Base-by-base conservation (phyloP, 2,329 filamentous ascomycete species). In the Stagonosporopsis rhizophila region DNA sequence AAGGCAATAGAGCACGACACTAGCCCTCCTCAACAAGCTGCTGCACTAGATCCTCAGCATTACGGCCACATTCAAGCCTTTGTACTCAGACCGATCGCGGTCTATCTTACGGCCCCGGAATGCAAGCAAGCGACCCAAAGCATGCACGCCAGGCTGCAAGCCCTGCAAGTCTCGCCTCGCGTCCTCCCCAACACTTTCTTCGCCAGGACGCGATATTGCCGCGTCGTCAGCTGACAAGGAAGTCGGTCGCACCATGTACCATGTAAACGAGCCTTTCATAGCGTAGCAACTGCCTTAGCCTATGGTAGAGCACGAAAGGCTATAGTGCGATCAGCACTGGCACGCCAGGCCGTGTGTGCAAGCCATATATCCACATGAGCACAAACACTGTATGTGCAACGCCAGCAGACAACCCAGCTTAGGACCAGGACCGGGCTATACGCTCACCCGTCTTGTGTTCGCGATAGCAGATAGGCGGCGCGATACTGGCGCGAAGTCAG, bases 131-230 rank as follows among this genome's bases (percentile, higher is more conserved):
- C 27, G 27, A 28, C 27, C 27, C 27, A 12, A 9, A 28, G 11
- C 11, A 9, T 28, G 8, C 27, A 15, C 8, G 14, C 20, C 20
- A 40, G 46, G 19, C 28, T 56, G 39, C 48, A 38, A 30, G 23
- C 23, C 23, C 8, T 8, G 40, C 51, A n/a, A n/a, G n/a, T n/a
- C 17, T 56, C 42, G 25, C 23, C 50, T 15, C 49, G 56, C 40
- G 49, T 42, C 34, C 20, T 5, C 51, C 51, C n/a, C 57, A 46
- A 34, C 52, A 42, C 25, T 17, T 12, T 23, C 40, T 17, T n/a
- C 40, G 28, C n/a, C n/a, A 27, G 52, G 46, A 39, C 53, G 42
- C 53, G 46, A 56, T 56, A 56, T 22, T 41, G 42, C 42, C 53
- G 47, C 52, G 46, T 20, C 6, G 39, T 56, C 52, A 56, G 52